These are phyloP conservation scores for Pythium insidiosum DNA, from an alignment of 352 stramenopile genomes.

Conservation along the genomic window DNA sequence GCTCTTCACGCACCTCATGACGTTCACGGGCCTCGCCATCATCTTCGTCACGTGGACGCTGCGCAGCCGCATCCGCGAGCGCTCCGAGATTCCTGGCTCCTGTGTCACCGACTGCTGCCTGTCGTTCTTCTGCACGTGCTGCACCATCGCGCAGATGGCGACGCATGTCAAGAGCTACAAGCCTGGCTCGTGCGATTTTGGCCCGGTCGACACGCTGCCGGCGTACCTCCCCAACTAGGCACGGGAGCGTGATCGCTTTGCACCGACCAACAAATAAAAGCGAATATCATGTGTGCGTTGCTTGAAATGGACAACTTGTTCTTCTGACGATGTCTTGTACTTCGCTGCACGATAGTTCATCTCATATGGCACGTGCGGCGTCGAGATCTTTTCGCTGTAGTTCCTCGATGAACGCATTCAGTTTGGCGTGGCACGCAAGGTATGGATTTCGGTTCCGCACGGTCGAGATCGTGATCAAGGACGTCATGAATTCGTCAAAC, in stretches of 20 bases:
- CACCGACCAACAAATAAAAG: too few relatives aligned
- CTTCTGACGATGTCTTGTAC: too few relatives aligned
- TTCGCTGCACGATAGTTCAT: too few relatives aligned
- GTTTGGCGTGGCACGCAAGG: conserved; percentile 37
- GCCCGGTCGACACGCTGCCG: too few relatives aligned
- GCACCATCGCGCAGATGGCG: conserved; percentile 29
- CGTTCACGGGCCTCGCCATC: background rate
- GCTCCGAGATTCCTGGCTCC: conserved; percentile 24
- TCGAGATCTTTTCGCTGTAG: too few relatives aligned
- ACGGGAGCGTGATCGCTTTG: too few relatives aligned
- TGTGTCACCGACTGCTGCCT: conserved; percentile 16
- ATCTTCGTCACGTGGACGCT: background rate
- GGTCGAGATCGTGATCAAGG: conserved; percentile 35
- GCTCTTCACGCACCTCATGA: background rate
- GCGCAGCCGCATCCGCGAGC: conserved; percentile 19
- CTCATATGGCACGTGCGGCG: too few relatives aligned
- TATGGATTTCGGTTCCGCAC: conserved; percentile 42
- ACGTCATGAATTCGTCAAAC: conserved; percentile 50
- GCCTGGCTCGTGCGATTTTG: conserved; percentile 22
- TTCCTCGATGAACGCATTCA: conserved; percentile 28
- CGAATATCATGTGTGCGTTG: too few relatives aligned
- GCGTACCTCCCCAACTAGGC: too few relatives aligned
- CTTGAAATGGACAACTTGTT: too few relatives aligned
- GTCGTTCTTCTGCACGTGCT: conserved; percentile 28
- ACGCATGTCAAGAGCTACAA: conserved; percentile 46